Conservation (phyloP, 2,329 filamentous ascomycete species). For the Colletotrichum sp. region DNA sequence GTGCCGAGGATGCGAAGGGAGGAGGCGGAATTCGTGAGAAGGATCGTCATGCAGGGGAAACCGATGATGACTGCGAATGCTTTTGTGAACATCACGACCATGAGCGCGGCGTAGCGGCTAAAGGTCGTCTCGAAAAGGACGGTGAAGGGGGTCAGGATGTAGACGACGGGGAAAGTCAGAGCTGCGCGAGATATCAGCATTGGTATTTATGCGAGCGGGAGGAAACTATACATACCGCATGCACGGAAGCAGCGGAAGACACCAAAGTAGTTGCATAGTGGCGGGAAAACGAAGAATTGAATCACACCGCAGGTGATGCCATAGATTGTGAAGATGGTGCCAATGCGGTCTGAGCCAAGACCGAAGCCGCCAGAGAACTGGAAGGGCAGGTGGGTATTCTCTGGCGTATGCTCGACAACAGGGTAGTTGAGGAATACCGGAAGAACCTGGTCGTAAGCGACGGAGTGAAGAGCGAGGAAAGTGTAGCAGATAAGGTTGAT, state of each 20-base stretch:
- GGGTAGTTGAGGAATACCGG: constrained; percentile 89
- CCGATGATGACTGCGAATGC: constrained; percentile 79
- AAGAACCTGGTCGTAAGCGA: constrained; percentile 86
- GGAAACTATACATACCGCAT: constrained; percentile 48
- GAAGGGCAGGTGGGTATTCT: constrained; percentile 72
- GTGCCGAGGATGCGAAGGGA: constrained; percentile 85
- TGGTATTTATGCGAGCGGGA: background rate
- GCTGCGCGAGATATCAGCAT: constrained; percentile 36
- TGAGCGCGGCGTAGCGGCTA: constrained; percentile 65
- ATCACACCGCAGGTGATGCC: constrained; percentile 79
- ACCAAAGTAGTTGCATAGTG: constrained; percentile 74
- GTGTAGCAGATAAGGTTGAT: constrained; percentile 81
- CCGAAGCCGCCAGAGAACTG: constrained; percentile 87
- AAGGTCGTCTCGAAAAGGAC: constrained; percentile 59
- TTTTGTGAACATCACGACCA: constrained; percentile 74
- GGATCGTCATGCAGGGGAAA: constrained; percentile 88
- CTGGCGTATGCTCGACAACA: constrained; percentile 56
- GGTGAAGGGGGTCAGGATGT: constrained; percentile 82
- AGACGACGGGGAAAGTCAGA: constrained; percentile 74
- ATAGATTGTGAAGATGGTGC: constrained; percentile 84
- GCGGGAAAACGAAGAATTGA: constrained; percentile 87
- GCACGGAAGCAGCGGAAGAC: constrained; percentile 74
- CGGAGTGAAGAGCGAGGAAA: constrained; percentile 79
- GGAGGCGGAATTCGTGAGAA: constrained; percentile 87
- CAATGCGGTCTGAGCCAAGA: constrained; percentile 74